Evolutionary conservation across 306 rosid species (phyloP), one percentile per base, ranked within the genome.

Genomic region (Pyrus bretschneideri): DNA sequence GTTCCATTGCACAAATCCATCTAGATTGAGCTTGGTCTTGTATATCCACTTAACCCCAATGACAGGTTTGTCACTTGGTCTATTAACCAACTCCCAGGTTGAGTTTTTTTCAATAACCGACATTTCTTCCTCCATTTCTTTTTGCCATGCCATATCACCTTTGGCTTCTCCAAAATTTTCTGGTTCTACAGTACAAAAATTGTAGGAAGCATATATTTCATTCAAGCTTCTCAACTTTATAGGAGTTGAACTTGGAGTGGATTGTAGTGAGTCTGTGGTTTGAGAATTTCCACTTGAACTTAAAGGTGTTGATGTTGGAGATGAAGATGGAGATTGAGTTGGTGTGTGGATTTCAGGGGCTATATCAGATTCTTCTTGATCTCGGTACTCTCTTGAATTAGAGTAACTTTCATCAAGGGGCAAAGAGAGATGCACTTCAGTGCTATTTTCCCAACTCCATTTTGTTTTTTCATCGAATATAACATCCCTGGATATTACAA

Each of bases 261-360:
- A 45, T 4, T 45, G 5, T 0, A 0, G 51, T 45, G 51, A 45
- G 5, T 12, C 17, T 12, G 6, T 12, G 17, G 0, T 11, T 0
- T 1, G 6, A 11, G 51, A 4, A 1, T 1, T 3, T 12, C 2
- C 17, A 12, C 51, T 45, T 13, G 17, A 12, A 12, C 17, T 12
- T 45, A 0, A 2, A 12, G 51, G 17, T 12, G 51, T 45, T 45
- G 51, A 45, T 12, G 6, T 4, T 45, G 5, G 51, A 45, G 5
- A 45, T 1, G 17, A 12, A 3, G 0, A 0, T 45, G 51, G 2
- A 2, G 17, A 45, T 13, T 45, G 17, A 45, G 17, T 0, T 12
- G 6, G 6, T 12, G 17, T 1, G 1, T 11, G 15, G 0, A 3
- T 44, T 44, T 44, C 4, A 45, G 0, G 2, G 1, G 2, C 17